Evolutionary conservation across 2,329 filamentous ascomycete species (phyloP).

Genomic region (Pseudogymnoascus sp.): DNA sequence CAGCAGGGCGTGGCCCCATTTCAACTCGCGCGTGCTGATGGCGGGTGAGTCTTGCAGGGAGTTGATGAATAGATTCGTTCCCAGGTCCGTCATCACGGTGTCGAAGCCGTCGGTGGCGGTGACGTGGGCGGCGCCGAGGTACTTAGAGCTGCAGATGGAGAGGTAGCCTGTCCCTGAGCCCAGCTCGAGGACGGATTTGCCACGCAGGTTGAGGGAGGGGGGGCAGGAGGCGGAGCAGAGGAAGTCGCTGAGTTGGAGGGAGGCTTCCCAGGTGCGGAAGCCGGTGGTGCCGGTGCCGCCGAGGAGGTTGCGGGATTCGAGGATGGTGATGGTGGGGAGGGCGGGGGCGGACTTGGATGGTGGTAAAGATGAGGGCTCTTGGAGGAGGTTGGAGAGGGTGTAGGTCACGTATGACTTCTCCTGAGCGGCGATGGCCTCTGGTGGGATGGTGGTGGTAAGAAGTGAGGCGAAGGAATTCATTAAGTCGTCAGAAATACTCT

Average conservation of each 20-base stretch:
- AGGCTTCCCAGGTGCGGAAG: slow-evolving; percentile 73
- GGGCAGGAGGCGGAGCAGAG: slow-evolving; percentile 37
- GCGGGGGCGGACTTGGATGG: not conserved
- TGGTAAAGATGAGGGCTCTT: not conserved
- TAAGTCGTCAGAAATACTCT: slow-evolving; percentile 80
- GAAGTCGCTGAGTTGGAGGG: slow-evolving; percentile 63
- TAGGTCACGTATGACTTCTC: slow-evolving; percentile 71
- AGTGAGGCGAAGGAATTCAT: slow-evolving; percentile 60
- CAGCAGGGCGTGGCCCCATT: slow-evolving; percentile 33
- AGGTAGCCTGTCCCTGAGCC: slow-evolving; percentile 71
- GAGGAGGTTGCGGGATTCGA: slow-evolving; percentile 62
- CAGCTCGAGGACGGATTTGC: slow-evolving; percentile 59
- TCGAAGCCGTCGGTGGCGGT: slow-evolving; percentile 68
- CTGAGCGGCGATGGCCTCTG: slow-evolving; percentile 59
- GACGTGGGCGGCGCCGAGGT: slow-evolving; percentile 50
- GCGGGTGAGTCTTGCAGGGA: slow-evolving; percentile 46
- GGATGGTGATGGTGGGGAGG: slow-evolving; percentile 46
- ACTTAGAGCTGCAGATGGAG: slow-evolving; percentile 63
- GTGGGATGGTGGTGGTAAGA: slow-evolving; percentile 54
- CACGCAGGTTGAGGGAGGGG: slow-evolving; percentile 32
- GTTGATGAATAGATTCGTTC: slow-evolving; percentile 62
- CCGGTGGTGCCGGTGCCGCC: slow-evolving; percentile 67
- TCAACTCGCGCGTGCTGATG: slow-evolving; percentile 47
- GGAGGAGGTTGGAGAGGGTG: slow-evolving; percentile 22
- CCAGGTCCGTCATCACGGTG: slow-evolving; percentile 59